Evolutionary conservation across 345 rosid species (phyloP), one percentile per base, ranked within the genome.

Genomic region (Bruguiera sexangula): DNA sequence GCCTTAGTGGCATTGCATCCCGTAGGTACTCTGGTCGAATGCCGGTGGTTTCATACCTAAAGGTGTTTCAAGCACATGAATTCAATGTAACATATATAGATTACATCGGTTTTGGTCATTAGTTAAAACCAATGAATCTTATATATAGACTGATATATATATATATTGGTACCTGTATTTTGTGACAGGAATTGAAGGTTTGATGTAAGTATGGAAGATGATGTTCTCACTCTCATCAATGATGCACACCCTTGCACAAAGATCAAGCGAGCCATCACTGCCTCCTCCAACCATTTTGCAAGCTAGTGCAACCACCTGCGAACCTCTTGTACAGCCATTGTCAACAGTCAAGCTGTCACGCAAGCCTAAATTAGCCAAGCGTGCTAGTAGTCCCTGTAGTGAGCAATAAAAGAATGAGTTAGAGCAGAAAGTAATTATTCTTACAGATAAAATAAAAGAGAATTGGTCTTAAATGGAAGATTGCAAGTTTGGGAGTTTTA

Each of bases 251-350:
- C 90, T 85, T 1, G 89, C 97, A 55, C 96, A 91, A 48, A 89
- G 65, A 58, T 91, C 96, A 10, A 89, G 73, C 11, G 96, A 86
- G 57, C 98, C 96, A 63, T 89, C 98, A 65, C 88, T 91, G 73
- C 96, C 95, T 62, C 96, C 98, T 53, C 98, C 97, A 63, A 91
- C 92, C 93, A 88, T 89, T 77, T 94, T 91, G 84, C 96, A 91
- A 70, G 92, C 90, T 15, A 94, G 78, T 69, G 96, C 86, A 55
- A 91, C 96, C 10, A 83, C 84, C 68, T 81, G 81, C 3, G 86
- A 74, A 18, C 88, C 87, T 73, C 93, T 75, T 2, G 75, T 58
- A 7, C 68, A 69, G 2, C 79, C 83, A 66, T 65, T 77, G 66
- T 91, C 98, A 16, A 75, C 73, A 4, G 39, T 78, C 69, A 76